Evolutionary conservation across 1,284 basidiomycete genomes (phyloP).

Genomic region (Pisolithus thermaeus): DNA sequence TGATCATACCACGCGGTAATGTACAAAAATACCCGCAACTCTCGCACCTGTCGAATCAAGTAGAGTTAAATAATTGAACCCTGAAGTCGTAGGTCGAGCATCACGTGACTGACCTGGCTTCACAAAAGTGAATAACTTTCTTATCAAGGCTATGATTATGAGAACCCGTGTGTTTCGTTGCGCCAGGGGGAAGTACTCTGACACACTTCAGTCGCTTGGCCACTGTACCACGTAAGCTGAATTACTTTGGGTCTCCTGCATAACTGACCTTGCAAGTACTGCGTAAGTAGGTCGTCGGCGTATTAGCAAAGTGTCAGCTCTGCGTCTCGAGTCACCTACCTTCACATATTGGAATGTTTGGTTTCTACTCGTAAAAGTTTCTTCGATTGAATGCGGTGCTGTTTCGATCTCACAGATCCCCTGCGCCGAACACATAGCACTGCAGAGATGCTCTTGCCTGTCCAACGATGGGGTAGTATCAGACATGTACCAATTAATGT

Average conservation of each 20-base stretch:
- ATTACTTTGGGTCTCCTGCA: neutral
- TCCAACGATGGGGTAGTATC: neutral
- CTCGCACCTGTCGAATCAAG: constrained; percentile 33
- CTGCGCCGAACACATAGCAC: constrained; percentile 31
- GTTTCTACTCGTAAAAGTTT: constrained; percentile 40
- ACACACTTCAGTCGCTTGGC: constrained; percentile 42
- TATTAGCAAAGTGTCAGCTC: neutral
- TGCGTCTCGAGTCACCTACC: constrained; percentile 15
- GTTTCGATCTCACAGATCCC: constrained; percentile 50
- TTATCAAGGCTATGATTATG: constrained; percentile 39
- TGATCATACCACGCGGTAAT: constrained; percentile 38
- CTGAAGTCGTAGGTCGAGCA: neutral
- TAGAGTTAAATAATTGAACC: neutral
- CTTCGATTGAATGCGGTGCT: constrained; percentile 45
- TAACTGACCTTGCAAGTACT: constrained; percentile 11
- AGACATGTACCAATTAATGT: neutral
- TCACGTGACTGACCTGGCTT: constrained; percentile 30
- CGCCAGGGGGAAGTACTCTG: constrained; percentile 36
- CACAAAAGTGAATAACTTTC: constrained; percentile 40
- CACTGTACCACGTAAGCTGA: constrained; percentile 20
- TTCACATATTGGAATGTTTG: constrained; percentile 39
- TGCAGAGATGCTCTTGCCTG: constrained; percentile 43
- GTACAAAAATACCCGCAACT: constrained; percentile 52
- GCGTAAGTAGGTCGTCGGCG: neutral
- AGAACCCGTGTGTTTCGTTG: constrained; percentile 32